A percentile compares a stretch with the other conserved stretches of the same genome.
These are phyloP conservation scores for Kingdonia uniflora DNA, from an alignment of 164 flowering plant species.

Conservation along the genomic window DNA sequence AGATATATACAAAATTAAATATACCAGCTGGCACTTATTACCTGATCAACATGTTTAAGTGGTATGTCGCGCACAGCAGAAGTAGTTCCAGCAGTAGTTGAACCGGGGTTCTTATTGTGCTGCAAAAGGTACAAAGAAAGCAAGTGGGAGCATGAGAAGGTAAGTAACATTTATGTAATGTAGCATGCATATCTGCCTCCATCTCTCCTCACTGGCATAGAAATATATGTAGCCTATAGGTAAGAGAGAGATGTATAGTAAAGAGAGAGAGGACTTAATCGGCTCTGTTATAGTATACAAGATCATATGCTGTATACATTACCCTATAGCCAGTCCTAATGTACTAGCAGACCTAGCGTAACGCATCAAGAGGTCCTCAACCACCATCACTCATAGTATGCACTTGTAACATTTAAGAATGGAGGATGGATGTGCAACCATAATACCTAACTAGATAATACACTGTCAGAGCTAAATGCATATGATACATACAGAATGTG, in stretches of 20 bases:
- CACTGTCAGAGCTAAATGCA: background rate
- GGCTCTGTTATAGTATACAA: no score
- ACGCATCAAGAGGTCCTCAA: no score
- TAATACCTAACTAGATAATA: background rate
- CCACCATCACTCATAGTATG: background rate
- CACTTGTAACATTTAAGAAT: background rate
- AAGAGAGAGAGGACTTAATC: no score
- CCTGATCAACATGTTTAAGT: constrained; percentile 39
- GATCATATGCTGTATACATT: no score
- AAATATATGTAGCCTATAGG: no score
- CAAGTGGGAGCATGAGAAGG: background rate
- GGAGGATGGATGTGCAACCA: background rate
- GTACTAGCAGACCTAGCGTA: no score
- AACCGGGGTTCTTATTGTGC: constrained; percentile 24
- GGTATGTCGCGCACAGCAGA: constrained; percentile 12
- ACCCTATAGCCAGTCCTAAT: no score
- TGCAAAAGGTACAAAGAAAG: background rate
- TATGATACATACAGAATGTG: constrained; percentile 29
- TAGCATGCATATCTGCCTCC: no score
- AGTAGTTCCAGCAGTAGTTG: constrained; percentile 21
- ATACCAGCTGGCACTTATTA: constrained; percentile 10
- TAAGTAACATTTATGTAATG: no score
- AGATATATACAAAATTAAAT: no score
- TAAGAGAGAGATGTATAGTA: no score
- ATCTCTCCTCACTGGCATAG: no score